Percentiles rank a stretch among this genome's conserved stretches.
These are phyloP conservation scores for Colletotrichum costaricense DNA, from an alignment of 2,329 filamentous ascomycete species.

Conservation along the genomic window DNA sequence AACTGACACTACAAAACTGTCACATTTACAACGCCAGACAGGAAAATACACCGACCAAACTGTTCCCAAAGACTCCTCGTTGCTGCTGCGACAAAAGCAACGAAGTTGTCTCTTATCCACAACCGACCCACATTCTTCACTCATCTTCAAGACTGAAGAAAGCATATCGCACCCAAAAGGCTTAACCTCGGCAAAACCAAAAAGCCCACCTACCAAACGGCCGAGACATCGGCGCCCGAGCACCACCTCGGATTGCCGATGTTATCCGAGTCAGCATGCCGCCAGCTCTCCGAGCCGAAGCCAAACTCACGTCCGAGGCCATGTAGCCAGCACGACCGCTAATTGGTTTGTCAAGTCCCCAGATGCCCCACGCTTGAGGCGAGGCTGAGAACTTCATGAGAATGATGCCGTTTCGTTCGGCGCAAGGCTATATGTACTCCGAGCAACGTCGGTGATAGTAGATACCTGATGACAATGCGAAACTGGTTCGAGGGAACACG, in stretches of 20 bases:
- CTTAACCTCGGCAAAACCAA: slow-evolving; percentile 13
- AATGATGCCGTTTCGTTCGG: background rate
- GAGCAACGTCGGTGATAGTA: background rate
- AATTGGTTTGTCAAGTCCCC: background rate
- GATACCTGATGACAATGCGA: background rate
- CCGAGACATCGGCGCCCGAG: slow-evolving; percentile 33
- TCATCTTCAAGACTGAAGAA: background rate
- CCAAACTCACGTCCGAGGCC: background rate
- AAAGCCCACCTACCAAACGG: background rate
- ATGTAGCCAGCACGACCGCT: background rate
- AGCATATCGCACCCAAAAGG: background rate
- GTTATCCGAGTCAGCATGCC: slow-evolving; percentile 19
- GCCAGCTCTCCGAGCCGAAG: slow-evolving; percentile 26
- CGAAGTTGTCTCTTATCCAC: background rate
- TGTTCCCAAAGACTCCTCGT: background rate
- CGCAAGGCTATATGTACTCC: background rate
- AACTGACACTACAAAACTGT: too few relatives aligned
- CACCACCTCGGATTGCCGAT: slow-evolving; percentile 27
- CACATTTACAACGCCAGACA: background rate
- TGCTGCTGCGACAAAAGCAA: background rate
- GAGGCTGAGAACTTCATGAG: background rate
- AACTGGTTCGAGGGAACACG: background rate
- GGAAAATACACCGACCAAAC: background rate
- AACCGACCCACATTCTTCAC: background rate
- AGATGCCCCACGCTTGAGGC: background rate